Conservation (phyloP, 805 yeast genomes). For the Saccharomycodes ludwigii region DNA sequence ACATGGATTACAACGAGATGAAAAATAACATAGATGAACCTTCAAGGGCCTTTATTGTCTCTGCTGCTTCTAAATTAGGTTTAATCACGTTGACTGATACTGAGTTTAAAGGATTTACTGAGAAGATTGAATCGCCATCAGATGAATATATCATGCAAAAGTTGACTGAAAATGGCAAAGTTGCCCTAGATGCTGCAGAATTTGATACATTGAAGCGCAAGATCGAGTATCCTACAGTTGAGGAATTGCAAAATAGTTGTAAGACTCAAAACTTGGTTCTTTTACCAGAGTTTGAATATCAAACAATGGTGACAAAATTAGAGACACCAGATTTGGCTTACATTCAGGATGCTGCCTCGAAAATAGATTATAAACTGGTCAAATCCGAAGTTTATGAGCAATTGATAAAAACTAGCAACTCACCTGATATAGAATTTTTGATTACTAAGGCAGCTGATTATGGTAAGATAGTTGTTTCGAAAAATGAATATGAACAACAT, state of each 20-base stretch:
- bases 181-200: slow-evolving; percentile 7
- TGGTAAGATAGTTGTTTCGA: too few relatives aligned
- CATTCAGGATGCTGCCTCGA: slow-evolving; percentile 2
- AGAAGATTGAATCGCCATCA: slow-evolving; percentile 8
- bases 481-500: too few relatives aligned
- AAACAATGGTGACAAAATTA: slow-evolving; percentile 4
- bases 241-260: slow-evolving; percentile 10
- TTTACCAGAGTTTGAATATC: slow-evolving; percentile 9
- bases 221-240: slow-evolving; percentile 9
- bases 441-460: slow-evolving; percentile 2
- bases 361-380: slow-evolving; percentile 2
- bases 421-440: slow-evolving; percentile 3
- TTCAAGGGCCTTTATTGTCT: slow-evolving; percentile 4
- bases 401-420: neutral
- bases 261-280: slow-evolving; percentile 7
- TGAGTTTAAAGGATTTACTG: too few relatives aligned
- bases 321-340: slow-evolving; percentile 11
- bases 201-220: slow-evolving; percentile 6
- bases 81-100: too few relatives aligned
- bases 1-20: slow-evolving; percentile 6
- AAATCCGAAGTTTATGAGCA: too few relatives aligned
- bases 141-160: slow-evolving; percentile 8
- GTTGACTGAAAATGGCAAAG: slow-evolving; percentile 8
- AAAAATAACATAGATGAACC: slow-evolving; percentile 5
- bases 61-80: too few relatives aligned